Conservation (phyloP, 352 stramenopile genomes). For the Elongisporangium anandrum region DNA sequence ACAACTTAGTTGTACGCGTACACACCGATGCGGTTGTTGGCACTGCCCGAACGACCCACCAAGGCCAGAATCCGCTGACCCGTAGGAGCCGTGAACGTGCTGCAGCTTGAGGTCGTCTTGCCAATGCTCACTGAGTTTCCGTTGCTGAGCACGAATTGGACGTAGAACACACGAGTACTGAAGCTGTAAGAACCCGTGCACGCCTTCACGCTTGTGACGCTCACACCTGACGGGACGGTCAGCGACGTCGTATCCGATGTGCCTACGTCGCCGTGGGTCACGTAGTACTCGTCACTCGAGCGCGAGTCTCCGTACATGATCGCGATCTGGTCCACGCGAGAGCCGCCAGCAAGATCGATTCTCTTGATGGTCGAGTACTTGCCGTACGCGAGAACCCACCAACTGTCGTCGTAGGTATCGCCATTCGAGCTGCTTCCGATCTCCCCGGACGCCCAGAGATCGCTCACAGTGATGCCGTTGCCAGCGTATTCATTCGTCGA, state of each 20-base stretch:
- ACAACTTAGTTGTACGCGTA: slow-evolving; percentile 6
- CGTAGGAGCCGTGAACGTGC: slow-evolving; percentile 8
- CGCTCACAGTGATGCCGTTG: slow-evolving; percentile 11
- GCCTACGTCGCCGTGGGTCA: slow-evolving; percentile 10
- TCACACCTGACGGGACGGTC: slow-evolving; percentile 6
- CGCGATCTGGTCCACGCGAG: slow-evolving; percentile 13
- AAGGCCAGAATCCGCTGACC: slow-evolving; percentile 10
- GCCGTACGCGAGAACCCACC: slow-evolving; percentile 15
- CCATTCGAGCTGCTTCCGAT: slow-evolving; percentile 6
- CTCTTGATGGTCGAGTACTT: slow-evolving; percentile 17
- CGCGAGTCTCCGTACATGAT: slow-evolving; percentile 15
- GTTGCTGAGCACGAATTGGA: slow-evolving; percentile 14
- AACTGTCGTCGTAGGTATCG: slow-evolving; percentile 15
- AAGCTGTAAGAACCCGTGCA: slow-evolving; percentile 10
- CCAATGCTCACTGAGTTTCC: slow-evolving; percentile 10
- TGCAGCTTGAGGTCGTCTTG: slow-evolving; percentile 10
- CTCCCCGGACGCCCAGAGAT: slow-evolving; percentile 8
- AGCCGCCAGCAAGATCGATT: slow-evolving; percentile 14
- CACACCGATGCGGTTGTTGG: slow-evolving; percentile 11
- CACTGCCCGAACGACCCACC: slow-evolving; percentile 10
- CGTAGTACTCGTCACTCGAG: slow-evolving; percentile 13
- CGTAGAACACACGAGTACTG: slow-evolving; percentile 10
- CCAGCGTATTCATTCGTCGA: slow-evolving; percentile 14
- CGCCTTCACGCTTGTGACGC: slow-evolving; percentile 7
- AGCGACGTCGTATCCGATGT: slow-evolving; percentile 10